Conservation (phyloP, 2,329 filamentous ascomycete species). For the Plectosphaerella plurivora region DNA sequence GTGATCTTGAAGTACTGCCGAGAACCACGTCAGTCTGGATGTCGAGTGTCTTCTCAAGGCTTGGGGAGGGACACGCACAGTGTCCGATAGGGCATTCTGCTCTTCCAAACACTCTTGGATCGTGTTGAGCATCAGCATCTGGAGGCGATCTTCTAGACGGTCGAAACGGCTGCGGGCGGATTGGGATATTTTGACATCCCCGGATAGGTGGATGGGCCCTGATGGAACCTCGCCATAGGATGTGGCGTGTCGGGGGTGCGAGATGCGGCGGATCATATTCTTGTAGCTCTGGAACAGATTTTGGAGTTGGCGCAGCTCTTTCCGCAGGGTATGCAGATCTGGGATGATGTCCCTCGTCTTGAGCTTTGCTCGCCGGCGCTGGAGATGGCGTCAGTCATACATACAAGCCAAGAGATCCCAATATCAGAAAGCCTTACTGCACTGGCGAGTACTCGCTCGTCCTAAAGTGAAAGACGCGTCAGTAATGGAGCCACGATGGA, state of each 20-base stretch:
- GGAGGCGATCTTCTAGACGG: slow-evolving; percentile 53
- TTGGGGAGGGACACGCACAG: slow-evolving; percentile 40
- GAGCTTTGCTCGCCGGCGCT: slow-evolving; percentile 15
- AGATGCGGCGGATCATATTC: slow-evolving; percentile 54
- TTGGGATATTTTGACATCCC: slow-evolving; percentile 26
- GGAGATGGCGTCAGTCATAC: slow-evolving; percentile 5
- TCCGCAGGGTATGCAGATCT: slow-evolving; percentile 53
- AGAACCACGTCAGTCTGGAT: neutral
- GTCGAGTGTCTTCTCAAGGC: neutral
- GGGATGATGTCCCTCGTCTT: slow-evolving; percentile 51
- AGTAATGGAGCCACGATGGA: neutral
- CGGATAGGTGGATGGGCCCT: slow-evolving; percentile 1
- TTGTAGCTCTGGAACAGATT: slow-evolving; percentile 58
- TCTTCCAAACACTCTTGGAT: slow-evolving; percentile 62
- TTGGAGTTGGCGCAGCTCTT: slow-evolving; percentile 55
- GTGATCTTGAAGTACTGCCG: slow-evolving; percentile 72
- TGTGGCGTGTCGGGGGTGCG: slow-evolving; percentile 34
- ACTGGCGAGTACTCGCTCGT: slow-evolving; percentile 25
- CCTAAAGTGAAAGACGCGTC: slow-evolving; percentile 16
- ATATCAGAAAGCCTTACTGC: slow-evolving; percentile 20
- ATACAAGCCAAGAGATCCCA: neutral
- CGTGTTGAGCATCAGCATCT: slow-evolving; percentile 56
- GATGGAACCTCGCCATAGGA: neutral
- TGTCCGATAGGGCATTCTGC: slow-evolving; percentile 64
- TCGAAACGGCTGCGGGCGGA: slow-evolving; percentile 55